Evolutionary conservation across 495 filamentous ascomycete genomes (phyloP).

Genomic region (Evernia prunastri): DNA sequence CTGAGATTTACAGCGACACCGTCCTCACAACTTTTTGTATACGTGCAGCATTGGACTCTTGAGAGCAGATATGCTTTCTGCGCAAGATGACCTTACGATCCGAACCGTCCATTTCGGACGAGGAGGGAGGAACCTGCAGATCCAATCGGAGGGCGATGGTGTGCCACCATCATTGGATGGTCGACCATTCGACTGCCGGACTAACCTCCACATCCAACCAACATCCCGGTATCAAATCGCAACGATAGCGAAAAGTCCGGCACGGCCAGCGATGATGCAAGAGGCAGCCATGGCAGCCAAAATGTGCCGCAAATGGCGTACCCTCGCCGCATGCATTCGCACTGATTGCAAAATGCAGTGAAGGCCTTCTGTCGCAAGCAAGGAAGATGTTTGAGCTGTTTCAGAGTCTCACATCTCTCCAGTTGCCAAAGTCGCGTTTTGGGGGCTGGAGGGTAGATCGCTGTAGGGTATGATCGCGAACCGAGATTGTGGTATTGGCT

Average conservation of each 20-base stretch:
- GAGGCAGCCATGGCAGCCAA: conserved; percentile 8
- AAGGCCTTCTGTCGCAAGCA: background rate
- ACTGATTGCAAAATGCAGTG: background rate
- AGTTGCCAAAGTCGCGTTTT: background rate
- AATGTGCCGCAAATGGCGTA: conserved; percentile 17
- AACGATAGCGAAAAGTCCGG: background rate
- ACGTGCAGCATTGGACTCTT: background rate
- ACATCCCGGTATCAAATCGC: conserved; percentile 7
- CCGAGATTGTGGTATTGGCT: background rate
- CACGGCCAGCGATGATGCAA: conserved; percentile 18
- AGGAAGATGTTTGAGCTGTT: background rate
- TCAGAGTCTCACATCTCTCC: background rate
- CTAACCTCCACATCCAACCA: conserved; percentile 9
- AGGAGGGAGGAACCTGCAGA: conserved; percentile 12
- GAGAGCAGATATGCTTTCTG: background rate
- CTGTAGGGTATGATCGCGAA: background rate
- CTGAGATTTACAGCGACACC: background rate
- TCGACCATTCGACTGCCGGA: background rate
- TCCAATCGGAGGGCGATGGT: background rate
- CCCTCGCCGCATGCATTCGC: background rate
- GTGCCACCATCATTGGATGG: background rate
- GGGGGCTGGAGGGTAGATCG: background rate
- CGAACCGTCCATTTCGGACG: conserved; percentile 12
- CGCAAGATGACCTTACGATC: conserved; percentile 3
- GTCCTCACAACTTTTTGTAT: background rate